These are phyloP conservation scores for Yamadazyma sp. DNA, from an alignment of 805 yeast species.

Conservation along the genomic window DNA sequence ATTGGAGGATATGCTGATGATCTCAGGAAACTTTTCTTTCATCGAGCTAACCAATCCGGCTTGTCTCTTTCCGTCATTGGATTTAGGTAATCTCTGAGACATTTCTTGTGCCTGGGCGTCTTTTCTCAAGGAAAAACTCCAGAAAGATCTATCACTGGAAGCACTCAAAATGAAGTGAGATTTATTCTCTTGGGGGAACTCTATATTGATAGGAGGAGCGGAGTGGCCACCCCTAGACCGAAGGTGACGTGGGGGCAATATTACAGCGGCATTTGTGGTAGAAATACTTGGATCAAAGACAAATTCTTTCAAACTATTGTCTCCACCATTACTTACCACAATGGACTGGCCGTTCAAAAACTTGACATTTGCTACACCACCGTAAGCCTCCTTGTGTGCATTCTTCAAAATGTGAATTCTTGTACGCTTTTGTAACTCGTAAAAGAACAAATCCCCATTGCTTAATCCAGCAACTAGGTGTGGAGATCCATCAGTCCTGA, in stretches of 20 bases:
- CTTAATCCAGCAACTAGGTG: slow-evolving; percentile 78
- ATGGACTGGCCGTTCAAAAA: slow-evolving; percentile 93
- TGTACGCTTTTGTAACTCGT: slow-evolving; percentile 70
- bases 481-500: slow-evolving; percentile 87
- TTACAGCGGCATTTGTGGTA: slow-evolving; percentile 58
- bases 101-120: slow-evolving; percentile 95
- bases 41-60: slow-evolving; percentile 56
- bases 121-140: slow-evolving; percentile 91
- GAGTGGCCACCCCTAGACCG: slow-evolving; percentile 98
- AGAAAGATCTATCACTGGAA: slow-evolving; percentile 79
- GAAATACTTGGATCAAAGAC: slow-evolving; percentile 92
- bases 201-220: slow-evolving; percentile 75
- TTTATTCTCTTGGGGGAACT: slow-evolving; percentile 70
- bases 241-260: slow-evolving; percentile 86
- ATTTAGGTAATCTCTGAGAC: slow-evolving; percentile 66
- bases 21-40: slow-evolving; percentile 76
- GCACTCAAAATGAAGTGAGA: slow-evolving; percentile 87
- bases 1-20: slow-evolving; percentile 67
- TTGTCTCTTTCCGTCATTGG: slow-evolving; percentile 35
- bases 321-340: slow-evolving; percentile 85
- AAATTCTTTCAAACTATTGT: slow-evolving; percentile 82
- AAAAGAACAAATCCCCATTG: slow-evolving; percentile 82
- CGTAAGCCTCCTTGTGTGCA: slow-evolving; percentile 70
- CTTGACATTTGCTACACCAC: slow-evolving; percentile 72
- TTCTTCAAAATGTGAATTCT: slow-evolving; percentile 74